phyloP scores from a whole-genome alignment of 805 yeast genomes.

The Starmerella etchellsii region DNA sequence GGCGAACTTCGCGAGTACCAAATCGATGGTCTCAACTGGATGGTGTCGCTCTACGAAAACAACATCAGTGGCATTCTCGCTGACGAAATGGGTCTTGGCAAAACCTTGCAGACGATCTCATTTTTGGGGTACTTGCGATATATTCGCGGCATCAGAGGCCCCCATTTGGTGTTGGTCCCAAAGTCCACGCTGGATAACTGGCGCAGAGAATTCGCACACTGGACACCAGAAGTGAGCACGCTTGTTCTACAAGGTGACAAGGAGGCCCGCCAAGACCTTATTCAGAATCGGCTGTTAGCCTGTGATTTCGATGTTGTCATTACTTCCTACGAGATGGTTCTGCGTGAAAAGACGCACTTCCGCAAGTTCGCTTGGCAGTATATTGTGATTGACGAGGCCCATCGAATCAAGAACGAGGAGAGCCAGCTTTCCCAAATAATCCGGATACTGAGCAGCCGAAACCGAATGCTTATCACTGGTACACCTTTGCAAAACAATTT shows the following conservation, averaged over 20 bases:
- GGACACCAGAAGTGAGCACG: conserved; percentile 92
- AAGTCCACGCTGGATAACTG: conserved; percentile 93
- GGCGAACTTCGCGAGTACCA: conserved; percentile 85
- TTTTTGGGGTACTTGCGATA: conserved; percentile 81
- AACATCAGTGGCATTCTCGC: conserved; percentile 86
- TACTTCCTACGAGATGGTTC: conserved; percentile 87
- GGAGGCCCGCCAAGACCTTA: conserved; percentile 54
- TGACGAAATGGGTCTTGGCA: conserved; percentile 97
- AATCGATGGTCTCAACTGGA: conserved; percentile 91
- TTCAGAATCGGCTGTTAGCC: conserved; percentile 45
- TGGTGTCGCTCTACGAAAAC: conserved; percentile 76
- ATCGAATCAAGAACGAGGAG: conserved; percentile 89
- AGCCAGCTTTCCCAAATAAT: conserved; percentile 86
- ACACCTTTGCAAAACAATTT: conserved; percentile 90
- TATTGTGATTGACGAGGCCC: conserved; percentile 90
- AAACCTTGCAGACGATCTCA: conserved; percentile 87
- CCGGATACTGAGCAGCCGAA: conserved; percentile 71
- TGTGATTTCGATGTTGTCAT: conserved; percentile 82
- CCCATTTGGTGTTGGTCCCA: conserved; percentile 84
- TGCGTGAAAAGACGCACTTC: conserved; percentile 70
- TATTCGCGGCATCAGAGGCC: conserved; percentile 68
- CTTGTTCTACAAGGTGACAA: conserved; percentile 82
- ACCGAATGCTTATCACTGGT: conserved; percentile 81
- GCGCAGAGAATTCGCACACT: conserved; percentile 83
- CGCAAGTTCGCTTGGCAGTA: conserved; percentile 87